A percentile compares a stretch with the other conserved stretches of the same genome.
These are phyloP conservation scores for Fraxinus velutina DNA, from an alignment of 305 asterid genomes.

Conservation along the genomic window DNA sequence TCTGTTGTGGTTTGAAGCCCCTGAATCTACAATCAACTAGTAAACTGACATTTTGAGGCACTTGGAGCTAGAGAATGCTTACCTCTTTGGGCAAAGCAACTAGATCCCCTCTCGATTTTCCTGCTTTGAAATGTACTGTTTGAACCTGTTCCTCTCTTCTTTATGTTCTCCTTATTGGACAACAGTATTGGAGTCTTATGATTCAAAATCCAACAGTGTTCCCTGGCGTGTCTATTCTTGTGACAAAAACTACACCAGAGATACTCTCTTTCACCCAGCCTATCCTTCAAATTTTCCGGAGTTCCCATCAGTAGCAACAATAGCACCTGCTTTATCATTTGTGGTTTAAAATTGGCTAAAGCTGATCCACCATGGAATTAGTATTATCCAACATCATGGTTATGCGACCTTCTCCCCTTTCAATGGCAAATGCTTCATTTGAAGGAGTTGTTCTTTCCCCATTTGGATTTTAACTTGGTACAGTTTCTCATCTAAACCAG, in stretches of 20 bases:
- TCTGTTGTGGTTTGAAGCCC: background rate
- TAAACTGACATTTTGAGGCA: background rate
- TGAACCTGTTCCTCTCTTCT: background rate
- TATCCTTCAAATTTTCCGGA: background rate
- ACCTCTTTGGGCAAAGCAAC: background rate
- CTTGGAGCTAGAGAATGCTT: background rate
- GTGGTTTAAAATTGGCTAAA: background rate
- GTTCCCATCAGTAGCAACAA: background rate
- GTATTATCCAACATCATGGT: background rate
- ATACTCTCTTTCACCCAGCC: background rate
- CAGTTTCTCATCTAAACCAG: background rate
- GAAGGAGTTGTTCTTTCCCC: background rate
- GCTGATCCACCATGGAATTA: background rate
- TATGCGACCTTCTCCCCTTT: background rate
- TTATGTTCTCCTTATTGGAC: background rate
- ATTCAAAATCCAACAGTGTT: background rate
- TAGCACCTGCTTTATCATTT: background rate
- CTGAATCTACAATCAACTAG: background rate
- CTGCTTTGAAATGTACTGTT: background rate
- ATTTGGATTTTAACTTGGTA: background rate
- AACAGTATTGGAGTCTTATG: background rate
- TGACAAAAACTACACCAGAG: background rate
- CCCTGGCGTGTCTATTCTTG: background rate
- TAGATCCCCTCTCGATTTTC: background rate
- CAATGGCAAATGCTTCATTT: background rate